Percentiles rank a stretch among this genome's conserved stretches.
phyloP scores from a whole-genome alignment of 2,329 filamentous ascomycete species.

The Pseudomassariella vexata region DNA sequence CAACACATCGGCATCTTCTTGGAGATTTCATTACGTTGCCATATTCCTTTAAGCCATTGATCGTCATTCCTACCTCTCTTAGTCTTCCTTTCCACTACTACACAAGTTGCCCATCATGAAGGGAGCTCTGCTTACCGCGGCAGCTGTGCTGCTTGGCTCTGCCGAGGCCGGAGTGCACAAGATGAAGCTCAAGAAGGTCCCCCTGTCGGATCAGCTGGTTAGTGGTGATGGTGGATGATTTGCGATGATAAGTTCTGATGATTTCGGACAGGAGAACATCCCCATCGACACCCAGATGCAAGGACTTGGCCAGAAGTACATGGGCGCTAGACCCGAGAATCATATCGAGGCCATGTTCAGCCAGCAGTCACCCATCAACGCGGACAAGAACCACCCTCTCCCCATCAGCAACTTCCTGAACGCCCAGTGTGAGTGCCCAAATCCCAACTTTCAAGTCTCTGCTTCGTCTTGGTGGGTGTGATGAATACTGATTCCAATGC shows the following conservation, averaged over 20 bases:
- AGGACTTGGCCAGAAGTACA: conserved; percentile 91
- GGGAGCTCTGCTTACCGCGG: conserved; percentile 71
- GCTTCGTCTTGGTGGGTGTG: neutral
- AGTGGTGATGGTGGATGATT: conserved; percentile 26
- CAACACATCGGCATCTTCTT: too few species aligned
- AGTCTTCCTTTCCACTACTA: too few species aligned
- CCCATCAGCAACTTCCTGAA: conserved; percentile 97
- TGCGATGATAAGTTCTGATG: conserved; percentile 13
- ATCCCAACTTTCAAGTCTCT: neutral
- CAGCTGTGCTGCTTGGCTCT: conserved; percentile 74
- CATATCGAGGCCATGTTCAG: conserved; percentile 77
- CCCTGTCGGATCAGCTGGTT: conserved; percentile 87
- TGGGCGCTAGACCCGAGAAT: conserved; percentile 68
- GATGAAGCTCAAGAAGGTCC: conserved; percentile 96
- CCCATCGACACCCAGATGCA: conserved; percentile 78
- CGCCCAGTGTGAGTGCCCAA: conserved; percentile 74
- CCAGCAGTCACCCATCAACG: conserved; percentile 56
- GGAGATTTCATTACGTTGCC: too few species aligned
- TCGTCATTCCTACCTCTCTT: conserved; percentile 2
- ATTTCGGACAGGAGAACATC: conserved; percentile 56
- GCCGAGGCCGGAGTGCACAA: conserved; percentile 85
- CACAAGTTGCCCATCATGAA: conserved; percentile 63
- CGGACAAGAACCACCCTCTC: conserved; percentile 68
- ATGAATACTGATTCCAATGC: conserved; percentile 4
- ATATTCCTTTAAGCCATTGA: conserved; percentile 1